Evolutionary conservation across 805 yeast species (phyloP), one percentile per base, ranked within the genome.

Genomic region (Lachancea quebecensis): DNA sequence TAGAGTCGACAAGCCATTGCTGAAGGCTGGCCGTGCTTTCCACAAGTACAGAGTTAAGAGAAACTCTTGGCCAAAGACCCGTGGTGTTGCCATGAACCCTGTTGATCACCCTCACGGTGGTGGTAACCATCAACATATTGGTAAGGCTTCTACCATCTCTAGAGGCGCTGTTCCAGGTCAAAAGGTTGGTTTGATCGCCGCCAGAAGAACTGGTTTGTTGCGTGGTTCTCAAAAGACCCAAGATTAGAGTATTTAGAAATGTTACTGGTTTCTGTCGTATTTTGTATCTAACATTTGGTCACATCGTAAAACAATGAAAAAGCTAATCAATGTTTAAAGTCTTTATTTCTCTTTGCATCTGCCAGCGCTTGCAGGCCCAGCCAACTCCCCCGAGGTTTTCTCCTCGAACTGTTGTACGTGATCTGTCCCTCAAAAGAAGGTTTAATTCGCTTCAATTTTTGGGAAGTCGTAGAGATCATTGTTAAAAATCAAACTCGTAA

Each of bases 91-190:
- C 74, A 91, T 93, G 99, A 91, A 91, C 81, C 98, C 98, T 75
- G 99, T 91, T 74, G 99, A 91, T 75, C 99, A 91, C 82, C 99
- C 99, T 74, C 99, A 91, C 77, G 99, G 99, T 87, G 98, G 99
- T 91, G 99, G 99, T 91, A 90, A 90, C 96, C 98, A 91, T 78
- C 98, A 91, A 82, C 98, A 91, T 77, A 91, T 90, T 79, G 98
- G 98, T 89, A 91, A 91, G 83, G 97, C 98, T 69, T 91, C 98
- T 67, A 91, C 98, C 69, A 91, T 91, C 68, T 84, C 95, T 65
- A 88, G 98, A 85, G 95, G 95, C 76, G 97, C 98, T 62, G 98
- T 91, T 73, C 79, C 99, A 69, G 99, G 99, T 87, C 99, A 91
- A 82, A 91, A 91, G 95, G 95, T 95, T 73, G 99, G 99, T 91